Evolutionary conservation across 169 alveolate species (phyloP).

Genomic region (Plasmodium cynomolgi): DNA sequence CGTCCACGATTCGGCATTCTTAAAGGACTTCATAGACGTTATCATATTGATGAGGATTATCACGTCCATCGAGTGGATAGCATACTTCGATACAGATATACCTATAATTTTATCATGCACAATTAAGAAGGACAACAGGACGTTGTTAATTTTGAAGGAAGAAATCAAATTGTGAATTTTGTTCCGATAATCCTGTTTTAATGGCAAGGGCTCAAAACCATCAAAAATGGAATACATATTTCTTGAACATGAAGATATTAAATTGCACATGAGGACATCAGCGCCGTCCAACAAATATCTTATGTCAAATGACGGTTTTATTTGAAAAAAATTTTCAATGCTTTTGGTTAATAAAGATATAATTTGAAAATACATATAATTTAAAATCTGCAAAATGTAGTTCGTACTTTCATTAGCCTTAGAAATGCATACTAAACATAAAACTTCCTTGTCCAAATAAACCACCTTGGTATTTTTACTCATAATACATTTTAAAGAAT

Average conservation of each 20-base stretch:
- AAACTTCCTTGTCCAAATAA: constrained; percentile 84
- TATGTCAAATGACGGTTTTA: constrained; percentile 81
- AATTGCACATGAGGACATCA: constrained; percentile 70
- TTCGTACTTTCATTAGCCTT: constrained; percentile 79
- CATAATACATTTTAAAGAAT: constrained; percentile 76
- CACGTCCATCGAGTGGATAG: constrained; percentile 84
- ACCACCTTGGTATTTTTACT: constrained; percentile 81
- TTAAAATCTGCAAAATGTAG: constrained; percentile 77
- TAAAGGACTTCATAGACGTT: constrained; percentile 86
- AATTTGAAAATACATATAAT: constrained; percentile 82
- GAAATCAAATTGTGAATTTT: constrained; percentile 76
- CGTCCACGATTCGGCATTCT: constrained; percentile 92
- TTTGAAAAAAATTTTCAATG: constrained; percentile 84
- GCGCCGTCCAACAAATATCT: constrained; percentile 83
- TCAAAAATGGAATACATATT: constrained; percentile 76
- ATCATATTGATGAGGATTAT: constrained; percentile 89
- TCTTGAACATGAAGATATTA: constrained; percentile 67
- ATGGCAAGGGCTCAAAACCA: constrained; percentile 84
- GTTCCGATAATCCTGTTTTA: constrained; percentile 78
- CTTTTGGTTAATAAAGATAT: constrained; percentile 86
- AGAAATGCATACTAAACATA: constrained; percentile 84
- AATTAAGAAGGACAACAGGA: constrained; percentile 79
- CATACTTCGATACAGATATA: constrained; percentile 77
- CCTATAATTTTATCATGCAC: constrained; percentile 82
- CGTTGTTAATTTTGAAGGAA: constrained; percentile 75